Base-by-base conservation (phyloP, 371 early-diverging fungal genomes). In the Saksenaea vasiformis region DNA sequence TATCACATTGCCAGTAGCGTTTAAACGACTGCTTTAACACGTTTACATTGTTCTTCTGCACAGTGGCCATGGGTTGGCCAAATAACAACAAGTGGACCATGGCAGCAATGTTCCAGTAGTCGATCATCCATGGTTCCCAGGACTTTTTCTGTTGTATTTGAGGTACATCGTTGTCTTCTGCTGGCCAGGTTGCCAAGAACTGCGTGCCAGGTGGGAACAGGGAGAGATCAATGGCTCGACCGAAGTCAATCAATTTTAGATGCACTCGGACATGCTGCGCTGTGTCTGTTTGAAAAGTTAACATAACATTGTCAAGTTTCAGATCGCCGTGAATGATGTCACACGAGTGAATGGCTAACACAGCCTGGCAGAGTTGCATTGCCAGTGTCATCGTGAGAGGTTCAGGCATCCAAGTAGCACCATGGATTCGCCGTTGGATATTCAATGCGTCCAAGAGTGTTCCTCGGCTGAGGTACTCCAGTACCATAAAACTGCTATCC, bases 231-330 rank as follows among this genome's bases (percentile, higher is more conserved):
- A 82, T 39, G 0, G 82, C 63, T 15, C 74, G 56, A 3, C 85
- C 85, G 68, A 74, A 84, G 58, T 84, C 85, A 35, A 84, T 77
- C 39, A 84, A 28, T 15, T 65, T 66, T 0, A 84, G 19, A 5
- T 54, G 38, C 69, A 69, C 14, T 39, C 11, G 39, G 3, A 14
- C 15, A 11, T 39, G 56, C 5, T 39, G 39, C 11, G 39, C 15
- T 2, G 11, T 3, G 15, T 39, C 39, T 39, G 39, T n/a, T 39
- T 63, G 47, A 1, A 64, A 66, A 10, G 37, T 43, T 9, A 84
- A 9, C 68, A 84, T 64, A 26, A 78, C 60, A 60, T 84, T 84
- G 47, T 84, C 85, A 2, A 74, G 61, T 60, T 84, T 84, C 22
- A 84, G 60, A 58, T 84, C 85, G 47, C 77, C 74, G 61, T 84